Evolutionary conservation across 2,329 filamentous ascomycete genomes (phyloP).

Genomic region (Ophiocordyceps camponoti-leonardi): DNA sequence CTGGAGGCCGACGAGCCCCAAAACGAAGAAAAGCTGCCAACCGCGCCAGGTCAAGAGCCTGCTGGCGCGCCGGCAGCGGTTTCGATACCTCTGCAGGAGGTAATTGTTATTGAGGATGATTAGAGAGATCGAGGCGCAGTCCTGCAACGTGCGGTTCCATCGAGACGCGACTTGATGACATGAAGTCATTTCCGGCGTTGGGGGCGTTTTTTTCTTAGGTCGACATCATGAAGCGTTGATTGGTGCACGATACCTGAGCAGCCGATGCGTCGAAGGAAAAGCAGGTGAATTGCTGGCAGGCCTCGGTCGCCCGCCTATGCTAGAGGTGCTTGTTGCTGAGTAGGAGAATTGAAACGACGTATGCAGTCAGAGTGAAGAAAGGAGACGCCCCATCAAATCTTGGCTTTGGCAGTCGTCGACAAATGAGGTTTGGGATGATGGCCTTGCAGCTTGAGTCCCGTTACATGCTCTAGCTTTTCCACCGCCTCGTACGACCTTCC

Average conservation of each 20-base stretch:
- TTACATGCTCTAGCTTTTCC: slow-evolving; percentile 57
- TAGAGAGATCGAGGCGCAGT: background rate
- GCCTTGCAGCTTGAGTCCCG: slow-evolving; percentile 47
- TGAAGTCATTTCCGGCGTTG: background rate
- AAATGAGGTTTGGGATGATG: slow-evolving; percentile 30
- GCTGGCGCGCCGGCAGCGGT: background rate
- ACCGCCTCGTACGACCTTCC: slow-evolving; percentile 70
- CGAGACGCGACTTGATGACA: background rate
- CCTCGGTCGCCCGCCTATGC: background rate
- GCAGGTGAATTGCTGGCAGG: background rate
- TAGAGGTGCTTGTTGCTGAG: background rate
- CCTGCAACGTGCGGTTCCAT: too few relatives aligned
- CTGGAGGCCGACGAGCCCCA: slow-evolving; percentile 13
- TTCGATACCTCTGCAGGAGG: background rate
- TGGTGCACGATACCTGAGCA: slow-evolving; percentile 4
- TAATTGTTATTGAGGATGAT: background rate
- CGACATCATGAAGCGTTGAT: slow-evolving; percentile 8
- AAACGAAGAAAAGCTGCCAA: background rate
- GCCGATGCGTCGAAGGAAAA: background rate
- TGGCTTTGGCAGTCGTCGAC: slow-evolving; percentile 17
- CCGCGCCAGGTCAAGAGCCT: background rate
- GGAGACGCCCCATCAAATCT: slow-evolving; percentile 14
- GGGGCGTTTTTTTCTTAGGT: background rate
- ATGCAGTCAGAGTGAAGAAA: background rate
- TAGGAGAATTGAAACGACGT: background rate